A percentile compares a stretch with the other conserved stretches of the same genome.
These are phyloP conservation scores for Colletotrichum sp. DNA, from an alignment of 2,329 filamentous ascomycete genomes.

Conservation along the genomic window DNA sequence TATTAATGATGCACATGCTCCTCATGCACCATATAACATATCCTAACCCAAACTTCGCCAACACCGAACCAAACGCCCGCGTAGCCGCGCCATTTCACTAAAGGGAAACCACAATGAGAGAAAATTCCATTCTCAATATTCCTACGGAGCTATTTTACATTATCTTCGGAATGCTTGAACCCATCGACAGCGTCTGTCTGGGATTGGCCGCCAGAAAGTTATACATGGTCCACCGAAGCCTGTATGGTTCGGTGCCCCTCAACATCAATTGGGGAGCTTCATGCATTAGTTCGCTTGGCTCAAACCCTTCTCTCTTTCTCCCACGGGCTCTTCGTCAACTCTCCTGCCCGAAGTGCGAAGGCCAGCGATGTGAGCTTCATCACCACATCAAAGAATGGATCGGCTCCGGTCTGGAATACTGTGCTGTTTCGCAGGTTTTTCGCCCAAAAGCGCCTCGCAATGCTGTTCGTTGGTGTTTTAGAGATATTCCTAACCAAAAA, in stretches of 20 bases:
- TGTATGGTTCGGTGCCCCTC: background rate
- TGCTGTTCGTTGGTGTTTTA: background rate
- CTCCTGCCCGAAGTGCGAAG: background rate
- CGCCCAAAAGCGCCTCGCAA: fast-evolving
- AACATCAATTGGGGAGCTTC: background rate
- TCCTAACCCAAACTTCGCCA: background rate
- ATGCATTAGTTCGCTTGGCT: background rate
- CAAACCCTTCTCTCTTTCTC: background rate
- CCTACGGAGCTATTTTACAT: fast-evolving
- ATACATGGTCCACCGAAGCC: background rate
- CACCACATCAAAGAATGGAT: background rate
- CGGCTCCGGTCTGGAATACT: background rate
- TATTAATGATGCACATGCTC: background rate
- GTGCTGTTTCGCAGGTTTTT: background rate
- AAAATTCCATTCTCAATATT: background rate
- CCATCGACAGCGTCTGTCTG: background rate
- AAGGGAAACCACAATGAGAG: background rate
- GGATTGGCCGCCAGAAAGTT: background rate
- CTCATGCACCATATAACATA: background rate
- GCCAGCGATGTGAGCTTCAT: background rate
- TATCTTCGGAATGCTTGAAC: background rate
- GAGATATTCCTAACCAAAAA: fast-evolving
- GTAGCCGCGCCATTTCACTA: background rate
- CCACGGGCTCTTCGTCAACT: no score
- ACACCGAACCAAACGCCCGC: fast-evolving